phyloP scores from a whole-genome alignment of 139 green algal species.

The Chlamydomonas eustigma region DNA sequence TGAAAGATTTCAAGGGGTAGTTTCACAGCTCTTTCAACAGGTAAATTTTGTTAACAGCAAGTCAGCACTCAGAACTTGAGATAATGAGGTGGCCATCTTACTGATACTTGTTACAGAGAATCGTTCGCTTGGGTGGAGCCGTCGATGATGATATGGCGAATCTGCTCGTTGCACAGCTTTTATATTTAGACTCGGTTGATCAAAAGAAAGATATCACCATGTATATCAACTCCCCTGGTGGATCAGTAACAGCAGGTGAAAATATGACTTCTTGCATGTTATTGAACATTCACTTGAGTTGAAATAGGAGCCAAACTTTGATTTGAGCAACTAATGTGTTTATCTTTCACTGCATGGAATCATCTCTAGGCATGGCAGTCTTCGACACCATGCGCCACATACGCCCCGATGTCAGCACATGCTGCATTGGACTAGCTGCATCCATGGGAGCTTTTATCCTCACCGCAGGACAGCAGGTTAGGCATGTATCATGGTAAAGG shows the following conservation, averaged over 20 bases:
- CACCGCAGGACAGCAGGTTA: constrained; percentile 81
- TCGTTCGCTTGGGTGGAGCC: constrained; percentile 91
- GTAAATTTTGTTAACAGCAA: constrained; percentile 47
- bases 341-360: constrained; percentile 4
- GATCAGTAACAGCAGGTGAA: constrained; percentile 89
- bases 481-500: no score
- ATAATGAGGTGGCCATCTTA: not conserved
- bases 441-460: constrained; percentile 99
- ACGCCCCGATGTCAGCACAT: constrained; percentile 89
- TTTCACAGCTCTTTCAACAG: constrained; percentile 96
- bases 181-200: constrained; percentile 90
- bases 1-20: constrained; percentile 95
- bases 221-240: constrained; percentile 98
- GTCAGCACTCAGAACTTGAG: no score
- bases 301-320: not conserved
- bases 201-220: constrained; percentile 89
- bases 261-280: constrained; percentile 89
- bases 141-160: constrained; percentile 99
- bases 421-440: constrained; percentile 96
- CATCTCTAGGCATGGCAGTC: constrained; percentile 88
- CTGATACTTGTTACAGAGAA: constrained; percentile 84
- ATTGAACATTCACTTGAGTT: constrained; percentile 50
- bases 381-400: constrained; percentile 99
- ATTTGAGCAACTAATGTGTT: not conserved
- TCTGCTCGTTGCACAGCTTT: constrained; percentile 95